A percentile compares a stretch with the other conserved stretches of the same genome.
Conservation (phyloP, 306 rosid species). For the Ormosia emarginata region DNA sequence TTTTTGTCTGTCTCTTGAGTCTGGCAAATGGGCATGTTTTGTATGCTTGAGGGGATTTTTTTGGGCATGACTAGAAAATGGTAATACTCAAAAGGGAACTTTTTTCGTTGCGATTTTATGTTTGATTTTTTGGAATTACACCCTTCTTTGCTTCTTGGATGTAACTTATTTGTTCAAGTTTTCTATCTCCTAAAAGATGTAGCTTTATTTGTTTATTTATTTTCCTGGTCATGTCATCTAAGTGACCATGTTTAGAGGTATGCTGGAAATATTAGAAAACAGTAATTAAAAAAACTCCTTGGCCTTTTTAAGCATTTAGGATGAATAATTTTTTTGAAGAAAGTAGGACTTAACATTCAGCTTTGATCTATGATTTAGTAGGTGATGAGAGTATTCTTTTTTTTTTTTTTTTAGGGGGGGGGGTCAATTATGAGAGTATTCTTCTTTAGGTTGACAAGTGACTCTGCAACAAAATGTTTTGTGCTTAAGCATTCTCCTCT, state of each 20-base stretch:
- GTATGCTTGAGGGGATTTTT: background rate
- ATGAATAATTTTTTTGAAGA: background rate
- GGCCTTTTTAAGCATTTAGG: background rate
- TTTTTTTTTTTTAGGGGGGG: no score
- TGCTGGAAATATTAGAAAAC: background rate
- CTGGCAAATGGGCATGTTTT: background rate
- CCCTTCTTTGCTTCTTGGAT: background rate
- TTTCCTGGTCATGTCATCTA: background rate
- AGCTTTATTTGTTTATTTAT: background rate
- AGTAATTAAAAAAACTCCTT: background rate
- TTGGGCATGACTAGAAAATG: background rate
- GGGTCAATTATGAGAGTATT: background rate
- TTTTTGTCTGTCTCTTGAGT: background rate
- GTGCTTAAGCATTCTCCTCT: background rate
- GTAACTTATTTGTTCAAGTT: background rate
- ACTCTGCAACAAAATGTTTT: background rate
- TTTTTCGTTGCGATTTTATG: background rate
- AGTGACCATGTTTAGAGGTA: background rate
- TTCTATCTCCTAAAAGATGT: background rate
- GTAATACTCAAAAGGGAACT: background rate
- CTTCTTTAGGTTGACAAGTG: background rate
- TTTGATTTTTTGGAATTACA: slow-evolving; percentile 9
- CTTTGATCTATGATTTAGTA: background rate
- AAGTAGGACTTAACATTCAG: background rate
- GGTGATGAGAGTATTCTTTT: background rate